Evolutionary conservation across 495 filamentous ascomycete genomes (phyloP), one percentile per base, ranked within the genome.

Genomic region (Aspergillus hancockii): DNA sequence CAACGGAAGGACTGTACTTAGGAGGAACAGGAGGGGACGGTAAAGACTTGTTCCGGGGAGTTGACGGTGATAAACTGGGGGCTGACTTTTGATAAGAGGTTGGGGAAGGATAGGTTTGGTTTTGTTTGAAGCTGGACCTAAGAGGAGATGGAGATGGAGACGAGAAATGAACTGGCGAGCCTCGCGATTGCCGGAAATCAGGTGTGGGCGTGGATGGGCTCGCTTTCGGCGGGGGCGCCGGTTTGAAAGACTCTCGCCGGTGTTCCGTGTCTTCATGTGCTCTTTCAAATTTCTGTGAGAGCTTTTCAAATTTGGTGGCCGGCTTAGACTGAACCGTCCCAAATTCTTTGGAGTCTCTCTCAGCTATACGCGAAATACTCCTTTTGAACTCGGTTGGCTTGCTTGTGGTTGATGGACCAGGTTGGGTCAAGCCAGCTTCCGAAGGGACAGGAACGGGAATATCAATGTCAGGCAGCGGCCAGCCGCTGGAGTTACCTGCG

Each of bases 11-110:
- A 22, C 69, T 69, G 34, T 60, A 63, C 47, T 73, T 79, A 3
- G 77, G 64, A 14, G 75, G 75, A 3, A 76, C 67, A 36, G 80
- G 79, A 25, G 79, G 76, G 14, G 77, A 79, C 59, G 71, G 67
- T 28, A 72, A 61, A 28, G 61, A 64, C 46, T 69, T 72, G 49
- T 69, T 60, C 19, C 57, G 63, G 14, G 71, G 58, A 1, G 72
- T 68, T 23, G 67, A 63, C 8, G 65, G 58, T 19, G 22, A 63
- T 6, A 71, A 55, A 31, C 59, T 66, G 16, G 62, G 63, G 14
- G 55, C 53, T 23, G 34, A 28, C 49, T 57, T 69, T n/a, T 36
- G 63, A n/a, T 59, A 59, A 25, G 67, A 60, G 7, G 58, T 60
- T 9, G 66, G 59, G 13, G 67, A 63, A 14, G 63, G 57, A 18